These are phyloP conservation scores for Russula earlei DNA, from an alignment of 768 basidiomycete species.

Conservation along the genomic window DNA sequence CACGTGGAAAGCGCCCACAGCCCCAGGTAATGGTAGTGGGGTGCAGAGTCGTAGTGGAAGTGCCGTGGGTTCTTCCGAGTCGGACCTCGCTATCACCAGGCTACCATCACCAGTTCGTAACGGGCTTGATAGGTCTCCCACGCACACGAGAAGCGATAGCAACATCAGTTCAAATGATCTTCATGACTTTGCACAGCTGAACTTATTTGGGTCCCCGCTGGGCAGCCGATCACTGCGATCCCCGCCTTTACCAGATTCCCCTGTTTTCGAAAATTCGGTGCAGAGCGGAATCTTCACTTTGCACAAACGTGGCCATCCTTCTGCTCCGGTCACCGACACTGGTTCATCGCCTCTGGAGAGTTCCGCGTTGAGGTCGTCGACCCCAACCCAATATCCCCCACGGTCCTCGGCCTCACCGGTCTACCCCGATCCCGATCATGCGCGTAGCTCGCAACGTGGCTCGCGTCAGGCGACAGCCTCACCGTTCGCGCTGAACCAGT, in stretches of 20 bases:
- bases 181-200: conserved; percentile 14
- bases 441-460: conserved; percentile 1
- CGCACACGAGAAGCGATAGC: conserved; percentile 27
- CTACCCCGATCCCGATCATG: conserved; percentile 33
- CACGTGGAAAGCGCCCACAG: conserved; percentile 46
- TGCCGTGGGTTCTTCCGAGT: conserved; percentile 33
- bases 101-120: conserved; percentile 20
- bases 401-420: conserved; percentile 48
- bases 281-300: neutral
- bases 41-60: conserved; percentile 52
- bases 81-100: conserved; percentile 20
- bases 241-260: conserved; percentile 53
- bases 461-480: too few relatives aligned
- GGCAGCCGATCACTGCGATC: conserved; percentile 38
- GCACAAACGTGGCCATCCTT: conserved; percentile 17
- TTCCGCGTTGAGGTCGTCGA: conserved; percentile 46
- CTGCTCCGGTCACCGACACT: conserved; percentile 42
- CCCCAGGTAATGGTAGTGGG: conserved; percentile 26
- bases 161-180: conserved; percentile 25
- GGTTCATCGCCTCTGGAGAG: conserved; percentile 37
- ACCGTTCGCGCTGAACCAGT: too few relatives aligned
- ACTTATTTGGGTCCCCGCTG: conserved; percentile 22
- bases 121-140: conserved; percentile 13
- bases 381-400: conserved; percentile 50
- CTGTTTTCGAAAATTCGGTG: conserved; percentile 33